Evolutionary conservation across 768 basidiomycete species (phyloP).

Genomic region (Suillus americanus): DNA sequence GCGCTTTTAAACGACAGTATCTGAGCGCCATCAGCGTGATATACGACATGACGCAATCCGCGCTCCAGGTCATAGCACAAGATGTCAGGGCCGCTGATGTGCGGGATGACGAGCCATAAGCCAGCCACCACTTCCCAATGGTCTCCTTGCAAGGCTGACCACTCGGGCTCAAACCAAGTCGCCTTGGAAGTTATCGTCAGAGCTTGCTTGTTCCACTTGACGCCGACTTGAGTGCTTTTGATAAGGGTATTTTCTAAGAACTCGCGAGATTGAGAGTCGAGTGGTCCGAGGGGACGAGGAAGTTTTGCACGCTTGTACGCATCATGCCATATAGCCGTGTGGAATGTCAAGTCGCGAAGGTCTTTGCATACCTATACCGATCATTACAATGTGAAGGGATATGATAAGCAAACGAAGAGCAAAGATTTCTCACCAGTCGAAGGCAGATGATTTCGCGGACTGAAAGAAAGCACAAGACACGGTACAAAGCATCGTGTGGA

Average conservation of each 20-base stretch:
- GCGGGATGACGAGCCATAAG: background rate
- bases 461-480: background rate
- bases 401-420: background rate
- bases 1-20: background rate
- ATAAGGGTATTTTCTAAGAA: background rate
- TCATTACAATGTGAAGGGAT: background rate
- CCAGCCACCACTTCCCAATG: slow-evolving; percentile 5
- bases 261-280: slow-evolving; percentile 4
- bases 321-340: background rate
- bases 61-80: slow-evolving; percentile 1
- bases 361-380: slow-evolving; percentile 1
- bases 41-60: background rate
- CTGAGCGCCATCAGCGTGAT: background rate
- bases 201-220: slow-evolving; percentile 4
- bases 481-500: slow-evolving; percentile 1
- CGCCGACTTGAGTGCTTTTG: background rate
- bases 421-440: background rate
- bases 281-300: slow-evolving; percentile 2
- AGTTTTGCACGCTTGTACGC: background rate
- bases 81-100: background rate
- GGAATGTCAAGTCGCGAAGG: slow-evolving; percentile 1
- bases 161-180: slow-evolving; percentile 1
- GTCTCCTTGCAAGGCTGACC: slow-evolving; percentile 2
- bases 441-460: slow-evolving; percentile 5
- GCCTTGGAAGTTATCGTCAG: background rate